Evolutionary conservation across 2,329 filamentous ascomycete genomes (phyloP), one percentile per base, ranked within the genome.

Genomic region (Leptosphaerulina australis): DNA sequence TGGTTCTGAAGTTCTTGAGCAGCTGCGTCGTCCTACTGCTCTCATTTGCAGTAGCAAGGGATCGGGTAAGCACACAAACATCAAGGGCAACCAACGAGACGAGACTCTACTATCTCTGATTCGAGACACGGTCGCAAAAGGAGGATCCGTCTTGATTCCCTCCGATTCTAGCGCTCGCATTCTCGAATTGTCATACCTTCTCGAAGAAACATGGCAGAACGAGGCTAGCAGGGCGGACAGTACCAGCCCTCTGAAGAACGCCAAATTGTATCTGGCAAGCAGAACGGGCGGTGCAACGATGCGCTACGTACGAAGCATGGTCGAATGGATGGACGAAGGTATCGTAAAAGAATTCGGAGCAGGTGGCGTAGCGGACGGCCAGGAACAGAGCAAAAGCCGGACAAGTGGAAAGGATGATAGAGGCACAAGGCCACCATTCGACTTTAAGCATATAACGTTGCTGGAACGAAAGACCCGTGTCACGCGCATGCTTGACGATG

Each of bases 301-400:
- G 81, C 83, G 91, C 43, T 90, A 97, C 60, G 90, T 93, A 20
- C 83, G 92, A 59, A 97, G 93, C 71, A 96, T 99, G 90, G 79
- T 99, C 24, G 94, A 99, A 69, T 99, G 94, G 94, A 97, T 99
- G 92, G 92, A 97, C 68, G 92, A 97, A 66, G 88, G 86, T 50
- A 95, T 99, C 51, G 88, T 96, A 31, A 86, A 91, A 45, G 93
- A 97, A 64, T 95, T 96, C 55, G 92, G 96, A 69, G 85, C 87
- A 12, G 79, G 11, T 80, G 86, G 59, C 20, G 63, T 59, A 10
- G 57, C 63, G 44, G 67, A 67, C 34, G 54, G 54, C 5, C 69
- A 70, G 30, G 68, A 67, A 8, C 63, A 63, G 43, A 60, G 59
- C 22, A 71, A 64, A 11, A 48, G 26, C 14, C 62, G 66, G 62